phyloP scores from a whole-genome alignment of 176 grass and related monocot species.

The Phyllostachys edulis region DNA sequence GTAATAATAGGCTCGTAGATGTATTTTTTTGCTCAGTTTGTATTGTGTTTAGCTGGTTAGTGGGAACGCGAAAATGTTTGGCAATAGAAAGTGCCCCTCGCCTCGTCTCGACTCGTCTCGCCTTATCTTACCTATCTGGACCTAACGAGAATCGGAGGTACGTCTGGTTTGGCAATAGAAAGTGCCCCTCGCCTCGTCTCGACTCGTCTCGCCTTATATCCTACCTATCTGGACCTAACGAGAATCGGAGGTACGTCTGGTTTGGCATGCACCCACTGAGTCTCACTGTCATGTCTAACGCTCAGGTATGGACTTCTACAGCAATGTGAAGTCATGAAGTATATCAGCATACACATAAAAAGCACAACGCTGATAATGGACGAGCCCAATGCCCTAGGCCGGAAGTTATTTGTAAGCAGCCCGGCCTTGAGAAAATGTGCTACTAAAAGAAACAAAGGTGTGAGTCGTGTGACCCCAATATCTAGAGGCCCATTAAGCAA shows the following conservation, averaged over 20 bases:
- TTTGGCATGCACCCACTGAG: neutral
- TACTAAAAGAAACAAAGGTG: neutral
- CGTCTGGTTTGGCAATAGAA: neutral
- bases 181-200: neutral
- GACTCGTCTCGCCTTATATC: no score
- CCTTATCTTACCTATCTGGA: neutral
- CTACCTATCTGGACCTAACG: neutral
- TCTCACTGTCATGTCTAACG: neutral
- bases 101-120: no score
- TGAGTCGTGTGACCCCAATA: neutral
- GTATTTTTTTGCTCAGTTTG: neutral
- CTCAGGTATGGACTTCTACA: neutral
- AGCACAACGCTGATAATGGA: neutral
- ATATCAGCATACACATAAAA: neutral
- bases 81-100: neutral
- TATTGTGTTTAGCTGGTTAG: neutral
- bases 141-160: no score
- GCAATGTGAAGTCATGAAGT: neutral
- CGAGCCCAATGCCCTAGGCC: neutral
- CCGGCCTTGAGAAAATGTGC: neutral
- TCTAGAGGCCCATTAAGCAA: neutral
- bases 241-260: neutral
- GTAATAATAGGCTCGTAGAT: slow-evolving; percentile 1
- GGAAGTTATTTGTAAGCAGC: neutral
- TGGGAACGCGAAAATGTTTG: neutral